Evolutionary conservation across 2,329 filamentous ascomycete genomes (phyloP).

Genomic region (Trichoderma atroviride): DNA sequence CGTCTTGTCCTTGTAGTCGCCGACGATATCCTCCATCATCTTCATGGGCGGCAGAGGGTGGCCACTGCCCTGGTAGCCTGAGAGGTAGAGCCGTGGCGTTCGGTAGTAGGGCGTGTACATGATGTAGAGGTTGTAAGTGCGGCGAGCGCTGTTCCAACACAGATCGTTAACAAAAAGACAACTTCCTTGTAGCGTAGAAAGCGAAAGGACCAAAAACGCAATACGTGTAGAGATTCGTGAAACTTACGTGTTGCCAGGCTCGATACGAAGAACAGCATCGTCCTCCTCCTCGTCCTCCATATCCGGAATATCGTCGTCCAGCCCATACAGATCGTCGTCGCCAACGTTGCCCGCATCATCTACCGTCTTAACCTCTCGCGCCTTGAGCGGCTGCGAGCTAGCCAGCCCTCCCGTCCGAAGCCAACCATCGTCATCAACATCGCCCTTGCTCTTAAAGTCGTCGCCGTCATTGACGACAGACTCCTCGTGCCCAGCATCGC

Average conservation of each 20-base stretch:
- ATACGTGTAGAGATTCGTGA: background rate
- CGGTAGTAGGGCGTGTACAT: constrained; percentile 97
- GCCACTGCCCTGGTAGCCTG: constrained; percentile 79
- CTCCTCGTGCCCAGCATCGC: constrained; percentile 83
- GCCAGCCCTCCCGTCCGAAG: constrained; percentile 80
- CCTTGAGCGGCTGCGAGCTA: constrained; percentile 74
- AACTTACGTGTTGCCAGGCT: constrained; percentile 51
- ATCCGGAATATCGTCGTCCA: constrained; percentile 86
- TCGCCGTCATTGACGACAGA: constrained; percentile 82
- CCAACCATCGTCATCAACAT: constrained; percentile 83
- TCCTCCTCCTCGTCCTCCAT: constrained; percentile 99
- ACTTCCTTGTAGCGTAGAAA: background rate
- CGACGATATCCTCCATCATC: constrained; percentile 97
- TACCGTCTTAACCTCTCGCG: constrained; percentile 80
- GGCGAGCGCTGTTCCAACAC: constrained; percentile 64
- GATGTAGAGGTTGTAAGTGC: constrained; percentile 98
- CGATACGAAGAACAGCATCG: constrained; percentile 80
- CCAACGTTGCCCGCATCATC: constrained; percentile 87
- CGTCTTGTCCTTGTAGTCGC: constrained; percentile 97
- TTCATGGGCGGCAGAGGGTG: constrained; percentile 78
- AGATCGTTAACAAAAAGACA: background rate
- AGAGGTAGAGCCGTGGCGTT: constrained; percentile 92
- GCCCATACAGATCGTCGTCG: constrained; percentile 62
- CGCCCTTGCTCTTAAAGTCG: constrained; percentile 54
- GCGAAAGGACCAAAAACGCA: background rate